Evolutionary conservation across 2,329 filamentous ascomycete genomes (phyloP).

Genomic region (Aureobasidium sp.): DNA sequence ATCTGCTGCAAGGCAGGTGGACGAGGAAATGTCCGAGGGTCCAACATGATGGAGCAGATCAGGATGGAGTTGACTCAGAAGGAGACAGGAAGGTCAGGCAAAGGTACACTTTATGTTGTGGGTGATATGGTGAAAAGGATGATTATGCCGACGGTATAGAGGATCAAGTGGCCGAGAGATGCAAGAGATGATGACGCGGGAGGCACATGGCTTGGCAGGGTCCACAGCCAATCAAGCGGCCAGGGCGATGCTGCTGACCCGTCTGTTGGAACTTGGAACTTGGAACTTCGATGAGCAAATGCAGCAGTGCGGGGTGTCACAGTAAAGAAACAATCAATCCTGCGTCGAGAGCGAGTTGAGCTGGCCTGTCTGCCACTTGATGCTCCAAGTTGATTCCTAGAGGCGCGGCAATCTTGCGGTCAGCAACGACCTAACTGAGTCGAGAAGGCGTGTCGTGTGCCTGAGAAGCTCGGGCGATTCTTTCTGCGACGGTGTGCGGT

Average conservation of each 20-base stretch:
- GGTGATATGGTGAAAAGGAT: not conserved
- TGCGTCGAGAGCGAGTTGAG: not conserved
- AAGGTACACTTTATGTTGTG: not conserved
- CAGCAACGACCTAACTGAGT: not conserved
- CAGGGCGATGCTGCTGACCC: not conserved
- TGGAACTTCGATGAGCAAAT: not conserved
- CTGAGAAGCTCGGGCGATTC: constrained; percentile 6
- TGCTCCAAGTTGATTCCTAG: not conserved
- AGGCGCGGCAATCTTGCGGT: constrained; percentile 6
- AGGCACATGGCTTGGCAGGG: not conserved
- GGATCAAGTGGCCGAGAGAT: not conserved
- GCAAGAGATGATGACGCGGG: not conserved
- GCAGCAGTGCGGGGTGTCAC: not conserved
- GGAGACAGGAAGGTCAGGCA: not conserved
- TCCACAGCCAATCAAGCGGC: not conserved
- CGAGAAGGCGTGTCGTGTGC: not conserved
- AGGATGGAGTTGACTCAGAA: not conserved
- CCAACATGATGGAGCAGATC: constrained; percentile 22
- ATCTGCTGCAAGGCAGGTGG: constrained; percentile 44
- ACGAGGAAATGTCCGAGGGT: constrained; percentile 53
- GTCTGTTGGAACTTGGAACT: not conserved
- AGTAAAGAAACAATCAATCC: not conserved
- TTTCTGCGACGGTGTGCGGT: not conserved
- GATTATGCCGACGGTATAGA: not conserved
- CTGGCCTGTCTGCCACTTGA: not conserved